These are phyloP conservation scores for Cladosporium cucumerinum DNA, from an alignment of 2,329 filamentous ascomycete genomes.

Conservation along the genomic window DNA sequence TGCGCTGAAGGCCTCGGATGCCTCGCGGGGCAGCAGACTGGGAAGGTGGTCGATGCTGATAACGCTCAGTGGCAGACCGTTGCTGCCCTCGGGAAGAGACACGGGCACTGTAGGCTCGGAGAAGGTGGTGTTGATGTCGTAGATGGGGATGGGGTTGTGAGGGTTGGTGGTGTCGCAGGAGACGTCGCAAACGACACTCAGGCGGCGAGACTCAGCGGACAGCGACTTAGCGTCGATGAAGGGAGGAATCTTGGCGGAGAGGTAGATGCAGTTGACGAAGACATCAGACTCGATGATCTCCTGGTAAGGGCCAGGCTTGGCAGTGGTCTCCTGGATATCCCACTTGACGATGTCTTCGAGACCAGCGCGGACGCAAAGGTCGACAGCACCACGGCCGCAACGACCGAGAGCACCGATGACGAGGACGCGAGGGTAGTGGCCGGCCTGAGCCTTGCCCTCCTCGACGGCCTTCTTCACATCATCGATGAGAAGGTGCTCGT, in stretches of 20 bases:
- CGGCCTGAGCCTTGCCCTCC: constrained; percentile 63
- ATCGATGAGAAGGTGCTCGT: constrained; percentile 68
- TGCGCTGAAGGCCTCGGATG: constrained; percentile 78
- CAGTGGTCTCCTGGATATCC: constrained; percentile 77
- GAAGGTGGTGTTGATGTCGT: constrained; percentile 81
- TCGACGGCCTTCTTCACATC: constrained; percentile 71
- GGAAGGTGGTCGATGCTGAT: constrained; percentile 88
- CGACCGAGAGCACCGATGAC: constrained; percentile 76
- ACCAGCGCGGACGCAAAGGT: constrained; percentile 72
- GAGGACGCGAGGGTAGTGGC: constrained; percentile 68
- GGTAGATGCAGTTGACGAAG: constrained; percentile 83
- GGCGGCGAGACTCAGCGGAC: constrained; percentile 63
- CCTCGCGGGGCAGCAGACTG: constrained; percentile 78
- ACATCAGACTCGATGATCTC: constrained; percentile 44
- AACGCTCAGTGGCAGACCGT: constrained; percentile 60
- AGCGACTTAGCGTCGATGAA: constrained; percentile 74
- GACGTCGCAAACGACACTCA: constrained; percentile 70
- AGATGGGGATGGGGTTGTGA: constrained; percentile 74
- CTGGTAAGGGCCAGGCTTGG: constrained; percentile 47
- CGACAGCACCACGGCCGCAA: constrained; percentile 80
- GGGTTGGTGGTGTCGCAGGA: constrained; percentile 71
- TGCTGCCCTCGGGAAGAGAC: constrained; percentile 54
- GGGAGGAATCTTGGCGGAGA: constrained; percentile 71
- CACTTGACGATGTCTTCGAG: constrained; percentile 68
- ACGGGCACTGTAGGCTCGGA: constrained; percentile 81